phyloP scores from a whole-genome alignment of 1,284 basidiomycete species.

The Cutaneotrichosporon cavernicola region DNA sequence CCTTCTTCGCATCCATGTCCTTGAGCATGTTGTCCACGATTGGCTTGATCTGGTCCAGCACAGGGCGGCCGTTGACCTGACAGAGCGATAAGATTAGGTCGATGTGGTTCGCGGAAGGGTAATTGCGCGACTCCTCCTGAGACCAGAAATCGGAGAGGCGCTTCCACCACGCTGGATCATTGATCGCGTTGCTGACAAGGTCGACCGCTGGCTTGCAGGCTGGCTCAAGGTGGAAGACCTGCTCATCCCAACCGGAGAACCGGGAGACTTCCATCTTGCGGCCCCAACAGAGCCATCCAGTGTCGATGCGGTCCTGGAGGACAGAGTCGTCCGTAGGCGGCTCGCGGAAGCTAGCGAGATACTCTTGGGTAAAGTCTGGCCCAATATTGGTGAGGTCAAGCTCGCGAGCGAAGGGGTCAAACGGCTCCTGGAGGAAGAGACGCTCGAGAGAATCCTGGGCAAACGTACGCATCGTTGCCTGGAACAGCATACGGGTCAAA shows the following conservation, averaged over 20 bases:
- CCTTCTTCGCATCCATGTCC: slow-evolving; percentile 47
- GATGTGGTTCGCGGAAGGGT: slow-evolving; percentile 53
- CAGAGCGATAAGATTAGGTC: slow-evolving; percentile 57
- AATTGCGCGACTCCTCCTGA: slow-evolving; percentile 51
- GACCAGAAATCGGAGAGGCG: slow-evolving; percentile 48
- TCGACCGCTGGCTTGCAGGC: slow-evolving; percentile 63
- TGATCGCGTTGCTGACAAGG: slow-evolving; percentile 60
- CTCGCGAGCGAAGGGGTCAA: slow-evolving; percentile 66
- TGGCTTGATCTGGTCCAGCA: slow-evolving; percentile 40
- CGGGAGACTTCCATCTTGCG: slow-evolving; percentile 68
- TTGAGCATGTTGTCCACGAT: slow-evolving; percentile 45
- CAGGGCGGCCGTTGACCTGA: slow-evolving; percentile 50
- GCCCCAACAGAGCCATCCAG: slow-evolving; percentile 85
- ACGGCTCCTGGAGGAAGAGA: slow-evolving; percentile 76
- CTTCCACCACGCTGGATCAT: slow-evolving; percentile 62
- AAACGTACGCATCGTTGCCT: slow-evolving; percentile 82
- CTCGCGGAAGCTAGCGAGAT: slow-evolving; percentile 56
- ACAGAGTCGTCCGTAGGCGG: slow-evolving; percentile 45
- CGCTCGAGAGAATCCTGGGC: slow-evolving; percentile 62
- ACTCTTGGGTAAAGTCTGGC: slow-evolving; percentile 59
- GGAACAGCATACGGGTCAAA: slow-evolving; percentile 69
- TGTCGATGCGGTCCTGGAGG: slow-evolving; percentile 69
- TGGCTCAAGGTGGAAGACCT: slow-evolving; percentile 65
- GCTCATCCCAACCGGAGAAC: slow-evolving; percentile 56
- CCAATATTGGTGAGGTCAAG: slow-evolving; percentile 55